Evolutionary conservation across 345 rosid genomes (phyloP), one percentile per base, ranked within the genome.

Genomic region (Pistacia integerrima): DNA sequence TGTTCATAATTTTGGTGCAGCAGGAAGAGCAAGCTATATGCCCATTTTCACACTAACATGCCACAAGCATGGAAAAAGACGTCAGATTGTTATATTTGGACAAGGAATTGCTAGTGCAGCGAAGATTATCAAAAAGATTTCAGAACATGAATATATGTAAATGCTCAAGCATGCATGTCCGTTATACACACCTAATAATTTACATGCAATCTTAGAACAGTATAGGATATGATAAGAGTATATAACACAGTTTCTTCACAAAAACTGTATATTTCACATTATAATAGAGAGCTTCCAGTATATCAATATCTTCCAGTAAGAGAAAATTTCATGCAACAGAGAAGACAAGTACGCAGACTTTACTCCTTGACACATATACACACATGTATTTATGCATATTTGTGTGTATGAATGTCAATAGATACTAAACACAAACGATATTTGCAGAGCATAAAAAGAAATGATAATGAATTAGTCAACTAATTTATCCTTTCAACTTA

Each of bases 1-100:
- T 85, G 33, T 88, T 84, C 67, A 63, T 57, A 67, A 88, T 70
- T 78, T 87, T 82, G 33, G 4, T 16, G 83, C 93, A 85, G 84
- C 95, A 91, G 41, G 64, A 28, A 62, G 85, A 59, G 80, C 93
- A 91, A 38, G 91, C 88, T 48, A 85, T 54, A 69, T 91, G 96
- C 30, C 96, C 93, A 80, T 90, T 90, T 25, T 86, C 89, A 80
- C 94, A 92, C 94, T 92, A 79, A 67, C 70, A 35, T 69, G 72
- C 62, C 74, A 61, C 51, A 63, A 76, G 22, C 38, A 69, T 61
- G 54, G 1, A 51, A 28, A 73, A 55, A 2, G 11, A 48, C 57
- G 63, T 66, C 28, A 76, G 69, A 54, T 38, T 68, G 38, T 69
- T 35, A 77, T 38, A 65, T 49, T 51, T 22, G 69, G 52, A 36